Evolutionary conservation across 192 early-diverging fungal species (phyloP).

Genomic region (Spinellus fusiger): DNA sequence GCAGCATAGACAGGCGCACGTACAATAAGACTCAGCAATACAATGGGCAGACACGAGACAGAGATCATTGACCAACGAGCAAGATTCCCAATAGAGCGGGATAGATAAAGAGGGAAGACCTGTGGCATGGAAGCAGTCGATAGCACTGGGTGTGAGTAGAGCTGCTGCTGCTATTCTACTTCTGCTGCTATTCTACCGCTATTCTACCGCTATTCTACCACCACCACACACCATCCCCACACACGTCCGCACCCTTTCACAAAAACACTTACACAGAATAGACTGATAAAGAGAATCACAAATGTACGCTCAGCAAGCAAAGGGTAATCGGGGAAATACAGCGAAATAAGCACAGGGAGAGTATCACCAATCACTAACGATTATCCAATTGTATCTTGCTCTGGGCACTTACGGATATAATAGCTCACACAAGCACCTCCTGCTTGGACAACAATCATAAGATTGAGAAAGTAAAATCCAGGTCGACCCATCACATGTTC

Average conservation of each 20-base stretch:
- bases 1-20: conserved; percentile 50
- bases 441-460: conserved; percentile 54
- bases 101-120: conserved; percentile 59
- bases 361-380: conserved; percentile 45
- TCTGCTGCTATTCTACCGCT: too few relatives aligned
- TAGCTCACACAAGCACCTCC: conserved; percentile 60
- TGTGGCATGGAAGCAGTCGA: background rate
- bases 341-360: conserved; percentile 36
- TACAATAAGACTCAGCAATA: conserved; percentile 51
- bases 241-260: too few relatives aligned
- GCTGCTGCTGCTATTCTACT: too few relatives aligned
- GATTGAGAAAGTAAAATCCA: conserved; percentile 48
- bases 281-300: conserved; percentile 31
- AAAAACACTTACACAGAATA: conserved; percentile 32
- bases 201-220: too few relatives aligned
- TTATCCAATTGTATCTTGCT: background rate
- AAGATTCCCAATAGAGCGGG: conserved; percentile 54
- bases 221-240: too few relatives aligned
- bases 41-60: conserved; percentile 53
- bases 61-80: conserved; percentile 53
- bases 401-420: conserved; percentile 38
- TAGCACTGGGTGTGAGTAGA: background rate
- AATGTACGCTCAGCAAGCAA: conserved; percentile 22
- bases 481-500: conserved; percentile 45
- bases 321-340: conserved; percentile 26